Conservation (phyloP, 2,329 filamentous ascomycete species). For the Diatrype stigma region DNA sequence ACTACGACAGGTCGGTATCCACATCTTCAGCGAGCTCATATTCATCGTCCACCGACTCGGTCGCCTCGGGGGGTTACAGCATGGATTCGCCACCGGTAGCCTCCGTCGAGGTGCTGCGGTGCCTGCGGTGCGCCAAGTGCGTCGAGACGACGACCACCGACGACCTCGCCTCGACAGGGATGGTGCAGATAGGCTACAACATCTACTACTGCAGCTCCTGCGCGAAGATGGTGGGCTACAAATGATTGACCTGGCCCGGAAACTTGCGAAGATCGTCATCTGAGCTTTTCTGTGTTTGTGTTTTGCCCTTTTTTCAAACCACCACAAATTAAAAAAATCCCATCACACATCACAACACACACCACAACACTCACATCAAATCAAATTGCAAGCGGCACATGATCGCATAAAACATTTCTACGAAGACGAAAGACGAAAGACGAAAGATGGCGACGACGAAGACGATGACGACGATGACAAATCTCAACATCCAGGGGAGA, state of each 20-base stretch:
- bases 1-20: constrained; percentile 35
- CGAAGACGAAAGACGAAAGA: too few species aligned
- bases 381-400: too few species aligned
- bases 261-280: not conserved
- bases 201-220: constrained; percentile 64
- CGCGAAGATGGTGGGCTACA: constrained; percentile 61
- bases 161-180: constrained; percentile 53
- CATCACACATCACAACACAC: too few species aligned
- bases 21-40: constrained; percentile 18
- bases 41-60: constrained; percentile 40
- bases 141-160: constrained; percentile 60
- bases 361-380: too few species aligned
- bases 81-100: constrained; percentile 48
- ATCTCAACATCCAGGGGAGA: too few species aligned
- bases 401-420: too few species aligned
- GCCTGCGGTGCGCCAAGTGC: constrained; percentile 50
- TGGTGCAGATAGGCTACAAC: constrained; percentile 62
- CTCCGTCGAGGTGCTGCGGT: constrained; percentile 51
- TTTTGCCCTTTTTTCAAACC: not conserved
- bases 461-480: too few species aligned
- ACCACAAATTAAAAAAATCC: too few species aligned
- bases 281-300: not conserved
- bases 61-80: constrained; percentile 35
- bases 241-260: constrained; percentile 35
- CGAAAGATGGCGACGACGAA: too few species aligned